phyloP scores from a whole-genome alignment of 129 eudicot genomes.

The Flaveria robusta region DNA sequence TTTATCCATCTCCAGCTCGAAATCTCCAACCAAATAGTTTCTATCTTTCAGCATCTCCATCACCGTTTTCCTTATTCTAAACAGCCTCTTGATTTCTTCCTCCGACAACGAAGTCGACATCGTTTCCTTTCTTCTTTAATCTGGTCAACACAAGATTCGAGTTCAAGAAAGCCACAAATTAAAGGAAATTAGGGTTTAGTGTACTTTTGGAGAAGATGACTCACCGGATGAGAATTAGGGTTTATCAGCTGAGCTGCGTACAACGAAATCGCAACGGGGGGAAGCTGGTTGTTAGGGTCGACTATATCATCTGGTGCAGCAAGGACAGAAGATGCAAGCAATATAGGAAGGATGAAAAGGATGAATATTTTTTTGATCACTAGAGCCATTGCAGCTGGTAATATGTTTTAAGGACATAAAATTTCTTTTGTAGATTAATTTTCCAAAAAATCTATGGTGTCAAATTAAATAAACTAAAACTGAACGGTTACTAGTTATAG shows the following conservation, averaged over 20 bases:
- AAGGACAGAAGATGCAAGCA: too few relatives aligned
- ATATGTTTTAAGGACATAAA: too few relatives aligned
- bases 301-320: too few relatives aligned
- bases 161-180: background rate
- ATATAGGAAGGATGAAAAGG: too few relatives aligned
- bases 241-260: slow-evolving; percentile 17
- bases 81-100: slow-evolving; percentile 65
- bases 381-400: too few relatives aligned
- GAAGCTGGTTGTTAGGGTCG: background rate
- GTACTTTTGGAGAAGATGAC: slow-evolving; percentile 9
- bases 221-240: slow-evolving; percentile 29
- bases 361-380: too few relatives aligned
- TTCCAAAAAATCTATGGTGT: too few relatives aligned
- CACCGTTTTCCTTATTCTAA: slow-evolving; percentile 68
- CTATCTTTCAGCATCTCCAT: slow-evolving; percentile 87
- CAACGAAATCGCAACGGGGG: slow-evolving; percentile 17
- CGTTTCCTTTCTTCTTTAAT: slow-evolving; percentile 14
- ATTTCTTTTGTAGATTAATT: too few relatives aligned
- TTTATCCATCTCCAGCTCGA: slow-evolving; percentile 73
- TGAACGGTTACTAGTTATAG: too few relatives aligned
- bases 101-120: slow-evolving; percentile 56
- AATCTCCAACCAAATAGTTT: slow-evolving; percentile 63
- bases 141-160: slow-evolving; percentile 11
- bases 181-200: background rate
- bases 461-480: too few relatives aligned